phyloP scores from a whole-genome alignment of 148 eudicot genomes.

The Nyssa sinensis region DNA sequence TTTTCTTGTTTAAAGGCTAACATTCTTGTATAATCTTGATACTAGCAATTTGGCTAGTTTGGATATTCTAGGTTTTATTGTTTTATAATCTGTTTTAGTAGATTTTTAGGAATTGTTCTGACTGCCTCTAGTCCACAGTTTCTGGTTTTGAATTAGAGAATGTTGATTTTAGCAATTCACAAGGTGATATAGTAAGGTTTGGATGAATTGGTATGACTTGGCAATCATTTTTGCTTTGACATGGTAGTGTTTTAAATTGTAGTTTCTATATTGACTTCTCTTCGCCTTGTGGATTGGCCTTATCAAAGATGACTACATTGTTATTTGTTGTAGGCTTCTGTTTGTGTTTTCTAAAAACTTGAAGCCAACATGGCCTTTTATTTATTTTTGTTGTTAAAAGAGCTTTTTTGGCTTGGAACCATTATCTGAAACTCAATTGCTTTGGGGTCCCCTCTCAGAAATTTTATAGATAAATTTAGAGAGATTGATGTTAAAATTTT shows the following conservation, averaged over 20 bases:
- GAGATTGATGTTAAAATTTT: no score
- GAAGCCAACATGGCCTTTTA: neutral
- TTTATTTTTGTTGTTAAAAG: neutral
- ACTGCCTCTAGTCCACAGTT: neutral
- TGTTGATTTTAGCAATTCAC: neutral
- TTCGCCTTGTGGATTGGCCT: neutral
- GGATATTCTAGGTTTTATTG: neutral
- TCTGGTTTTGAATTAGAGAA: neutral
- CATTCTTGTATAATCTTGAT: no score
- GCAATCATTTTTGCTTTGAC: no score
- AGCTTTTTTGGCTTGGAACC: neutral
- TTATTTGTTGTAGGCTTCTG: neutral
- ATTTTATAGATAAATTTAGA: no score
- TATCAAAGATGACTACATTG: no score
- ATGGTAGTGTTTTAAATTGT: no score
- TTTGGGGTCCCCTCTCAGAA: slow-evolving; percentile 5
- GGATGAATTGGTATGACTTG: neutral
- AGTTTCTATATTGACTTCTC: neutral
- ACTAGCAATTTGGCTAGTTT: neutral
- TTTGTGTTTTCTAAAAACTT: neutral
- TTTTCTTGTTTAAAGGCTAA: no score
- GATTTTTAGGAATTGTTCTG: neutral
- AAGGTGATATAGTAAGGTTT: neutral
- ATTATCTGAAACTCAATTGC: slow-evolving; percentile 13
- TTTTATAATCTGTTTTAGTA: neutral